Percentiles rank a stretch among this genome's conserved stretches.
These are phyloP conservation scores for Ganoderma multipileum DNA, from an alignment of 1,284 basidiomycete genomes.

Conservation along the genomic window DNA sequence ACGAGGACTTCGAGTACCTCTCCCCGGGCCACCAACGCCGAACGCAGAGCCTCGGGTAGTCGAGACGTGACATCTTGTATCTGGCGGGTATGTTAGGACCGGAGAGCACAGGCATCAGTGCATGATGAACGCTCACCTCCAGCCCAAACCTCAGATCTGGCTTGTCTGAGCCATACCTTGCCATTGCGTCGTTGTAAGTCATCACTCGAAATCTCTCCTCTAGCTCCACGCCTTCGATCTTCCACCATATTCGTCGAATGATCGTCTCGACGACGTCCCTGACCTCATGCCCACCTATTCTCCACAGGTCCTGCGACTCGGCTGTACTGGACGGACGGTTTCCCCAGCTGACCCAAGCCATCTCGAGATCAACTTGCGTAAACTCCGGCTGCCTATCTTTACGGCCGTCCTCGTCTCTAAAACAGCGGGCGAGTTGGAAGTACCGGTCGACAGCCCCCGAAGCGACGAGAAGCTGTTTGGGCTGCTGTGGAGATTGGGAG, in stretches of 20 bases:
- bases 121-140: conserved; percentile 59
- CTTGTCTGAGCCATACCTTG: conserved; percentile 95
- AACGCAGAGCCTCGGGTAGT: conserved; percentile 48
- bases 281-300: conserved; percentile 85
- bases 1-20: conserved; percentile 65
- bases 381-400: conserved; percentile 97
- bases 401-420: conserved; percentile 94
- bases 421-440: conserved; percentile 93
- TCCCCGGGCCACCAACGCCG: conserved; percentile 44
- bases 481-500: conserved; percentile 95
- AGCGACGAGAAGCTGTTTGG: conserved; percentile 92
- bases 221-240: conserved; percentile 64
- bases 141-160: conserved; percentile 90
- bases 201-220: conserved; percentile 75
- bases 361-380: conserved; percentile 96
- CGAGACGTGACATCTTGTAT: conserved; percentile 58
- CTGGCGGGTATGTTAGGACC: conserved; percentile 41
- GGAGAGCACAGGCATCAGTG: conserved; percentile 17
- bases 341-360: conserved; percentile 92
- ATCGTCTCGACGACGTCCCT: conserved; percentile 78
- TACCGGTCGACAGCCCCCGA: conserved; percentile 92
- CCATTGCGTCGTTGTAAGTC: conserved; percentile 89
- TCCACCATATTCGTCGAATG: conserved; percentile 77
- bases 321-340: conserved; percentile 17
- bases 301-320: conserved; percentile 59